Percentiles rank a stretch among this genome's conserved stretches.
phyloP scores from a whole-genome alignment of 2,329 filamentous ascomycete genomes.

The Cercospora citrullina region DNA sequence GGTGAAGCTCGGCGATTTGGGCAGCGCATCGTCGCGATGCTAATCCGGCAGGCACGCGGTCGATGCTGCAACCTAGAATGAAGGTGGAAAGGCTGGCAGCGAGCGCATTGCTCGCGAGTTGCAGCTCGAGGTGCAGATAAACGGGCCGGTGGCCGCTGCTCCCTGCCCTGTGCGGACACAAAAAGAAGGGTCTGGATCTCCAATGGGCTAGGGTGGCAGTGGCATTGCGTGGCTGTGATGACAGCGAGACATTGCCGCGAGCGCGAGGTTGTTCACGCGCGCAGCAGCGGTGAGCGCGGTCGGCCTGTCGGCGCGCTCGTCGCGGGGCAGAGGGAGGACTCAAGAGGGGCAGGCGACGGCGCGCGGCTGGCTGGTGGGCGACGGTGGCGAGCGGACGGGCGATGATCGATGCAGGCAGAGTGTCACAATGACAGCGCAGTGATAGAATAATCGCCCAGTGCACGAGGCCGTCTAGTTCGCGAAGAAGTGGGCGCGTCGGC shows the following conservation, averaged over 20 bases:
- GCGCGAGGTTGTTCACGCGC: not conserved
- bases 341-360: not conserved
- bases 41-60: not conserved
- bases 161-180: not conserved
- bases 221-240: not conserved
- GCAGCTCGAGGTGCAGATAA: not conserved
- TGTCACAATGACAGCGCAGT: slow-evolving; percentile 4
- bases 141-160: slow-evolving; percentile 1
- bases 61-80: not conserved
- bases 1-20: slow-evolving; percentile 2
- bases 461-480: not conserved
- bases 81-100: not conserved
- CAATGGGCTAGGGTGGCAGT: slow-evolving; percentile 3
- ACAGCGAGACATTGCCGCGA: not conserved
- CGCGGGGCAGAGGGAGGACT: not conserved
- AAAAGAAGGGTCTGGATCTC: slow-evolving; percentile 2
- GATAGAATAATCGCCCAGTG: not conserved
- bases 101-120: not conserved
- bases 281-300: slow-evolving; percentile 1
- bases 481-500: not conserved
- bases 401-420: slow-evolving; percentile 1
- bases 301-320: not conserved
- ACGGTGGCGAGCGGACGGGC: not conserved
- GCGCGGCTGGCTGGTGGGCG: not conserved
- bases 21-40: not conserved